Percentiles rank a stretch among this genome's conserved stretches.
Evolutionary conservation across 306 rosid species (phyloP).

Genomic region (Macrotyloma uniflorum): DNA sequence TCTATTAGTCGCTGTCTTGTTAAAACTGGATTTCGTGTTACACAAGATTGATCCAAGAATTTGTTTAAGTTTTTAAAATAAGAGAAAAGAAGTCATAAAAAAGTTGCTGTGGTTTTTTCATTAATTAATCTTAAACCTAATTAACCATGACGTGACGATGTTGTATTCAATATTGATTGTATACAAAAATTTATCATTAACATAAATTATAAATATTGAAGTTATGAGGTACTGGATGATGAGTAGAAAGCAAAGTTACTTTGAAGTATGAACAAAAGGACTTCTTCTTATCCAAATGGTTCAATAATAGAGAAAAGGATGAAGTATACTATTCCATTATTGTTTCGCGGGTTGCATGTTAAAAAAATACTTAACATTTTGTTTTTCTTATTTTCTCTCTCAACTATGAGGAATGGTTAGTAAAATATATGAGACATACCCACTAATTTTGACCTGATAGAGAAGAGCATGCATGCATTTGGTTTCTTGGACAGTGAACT

Average conservation of each 20-base stretch:
- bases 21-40: not conserved
- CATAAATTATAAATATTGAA: no score
- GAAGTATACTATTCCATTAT: constrained; percentile 31
- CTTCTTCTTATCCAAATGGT: constrained; percentile 33
- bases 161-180: no score
- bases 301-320: constrained; percentile 29
- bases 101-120: not conserved
- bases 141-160: no score
- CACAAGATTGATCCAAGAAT: not conserved
- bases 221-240: not conserved
- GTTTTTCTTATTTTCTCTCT: not conserved
- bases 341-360: not conserved
- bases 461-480: no score
- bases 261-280: not conserved
- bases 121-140: constrained; percentile 18
- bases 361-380: no score
- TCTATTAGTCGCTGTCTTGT: not conserved
- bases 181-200: no score
- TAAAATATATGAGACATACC: not conserved
- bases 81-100: not conserved
- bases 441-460: no score
- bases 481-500: no score
- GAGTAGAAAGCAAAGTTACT: constrained; percentile 6
- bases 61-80: constrained; percentile 14
- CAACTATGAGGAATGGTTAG: not conserved